Evolutionary conservation across 805 yeast genomes (phyloP), one percentile per base, ranked within the genome.

Genomic region (Ogataea philodendri): DNA sequence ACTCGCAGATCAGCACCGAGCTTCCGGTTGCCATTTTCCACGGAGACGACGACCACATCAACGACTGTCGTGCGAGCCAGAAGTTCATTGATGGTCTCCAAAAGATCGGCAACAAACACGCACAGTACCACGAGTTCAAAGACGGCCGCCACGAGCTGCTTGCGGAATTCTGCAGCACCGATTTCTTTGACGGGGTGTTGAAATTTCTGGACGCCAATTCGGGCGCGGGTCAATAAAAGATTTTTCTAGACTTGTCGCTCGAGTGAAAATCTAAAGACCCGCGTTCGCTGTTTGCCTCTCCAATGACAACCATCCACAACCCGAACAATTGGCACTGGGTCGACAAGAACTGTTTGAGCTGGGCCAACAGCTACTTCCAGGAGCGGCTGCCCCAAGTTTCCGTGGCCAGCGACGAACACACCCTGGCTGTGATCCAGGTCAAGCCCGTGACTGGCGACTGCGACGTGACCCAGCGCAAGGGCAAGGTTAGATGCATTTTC

Each of bases 291-390:
- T n/a, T n/a, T n/a, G n/a, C n/a, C n/a, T n/a, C n/a, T n/a, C n/a
- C n/a, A 31, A 89, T 89, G 96, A 95, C 87, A 21, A 55, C 53
- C 25, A 88, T 90, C 24, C 84, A 88, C 66, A 90, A 90, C 70
- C 97, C 97, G 21, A 90, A 93, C 63, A 90, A 90, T 69, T 90
- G 98, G 98, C 98, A 90, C 71, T 90, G 98, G 98, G 95, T 90
- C 45, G 97, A 90, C 65, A 90, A 89, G 64, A 90, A 90, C 70
- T 90, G 97, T 66, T 72, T 93, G 36, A 78, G 76, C 42, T 90
- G 98, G 98, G 74, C 96, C 15, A 79, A 77, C 48, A 67, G 72
- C 22, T 93, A 90, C 57, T 82, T 90, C 56, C 62, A 66, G 17
- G 72, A 77, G 26, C 73, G 76, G 27, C 64, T 87, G 38, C 63